These are phyloP conservation scores for Heliamphora pulchella DNA, from an alignment of 179 eudicot genomes.

Conservation along the genomic window DNA sequence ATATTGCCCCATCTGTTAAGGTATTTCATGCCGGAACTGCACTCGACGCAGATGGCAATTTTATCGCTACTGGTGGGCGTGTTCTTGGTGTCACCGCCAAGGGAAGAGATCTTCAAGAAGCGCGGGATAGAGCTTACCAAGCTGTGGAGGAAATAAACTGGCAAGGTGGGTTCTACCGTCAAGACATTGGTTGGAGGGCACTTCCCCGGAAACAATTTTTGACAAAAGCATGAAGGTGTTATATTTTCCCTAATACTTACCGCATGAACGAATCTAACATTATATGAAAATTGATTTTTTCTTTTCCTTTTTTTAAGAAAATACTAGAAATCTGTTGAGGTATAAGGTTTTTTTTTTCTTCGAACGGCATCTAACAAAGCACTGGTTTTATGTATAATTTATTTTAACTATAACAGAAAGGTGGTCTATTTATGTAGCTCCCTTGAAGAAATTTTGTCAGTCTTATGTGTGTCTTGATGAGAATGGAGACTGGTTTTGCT, in stretches of 20 bases:
- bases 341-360: too few relatives aligned
- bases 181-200: constrained; percentile 94
- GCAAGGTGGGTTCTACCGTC: constrained; percentile 72
- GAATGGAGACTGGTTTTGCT: too few relatives aligned
- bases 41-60: constrained; percentile 52
- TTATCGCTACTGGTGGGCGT: constrained; percentile 82
- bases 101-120: constrained; percentile 74
- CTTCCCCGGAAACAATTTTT: constrained; percentile 33
- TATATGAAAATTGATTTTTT: too few relatives aligned
- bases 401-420: too few relatives aligned
- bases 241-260: not conserved
- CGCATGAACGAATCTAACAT: too few relatives aligned
- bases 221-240: not conserved
- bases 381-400: too few relatives aligned
- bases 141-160: constrained; percentile 63
- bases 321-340: too few relatives aligned
- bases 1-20: constrained; percentile 61
- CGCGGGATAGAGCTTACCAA: constrained; percentile 60
- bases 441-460: too few relatives aligned
- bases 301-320: too few relatives aligned
- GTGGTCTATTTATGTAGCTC: too few relatives aligned
- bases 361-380: too few relatives aligned
- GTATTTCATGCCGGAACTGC: constrained; percentile 91
- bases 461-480: too few relatives aligned
- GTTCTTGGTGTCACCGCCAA: constrained; percentile 89